Conservation (phyloP, 169 alveolate species). For the Blepharisma undulans region DNA sequence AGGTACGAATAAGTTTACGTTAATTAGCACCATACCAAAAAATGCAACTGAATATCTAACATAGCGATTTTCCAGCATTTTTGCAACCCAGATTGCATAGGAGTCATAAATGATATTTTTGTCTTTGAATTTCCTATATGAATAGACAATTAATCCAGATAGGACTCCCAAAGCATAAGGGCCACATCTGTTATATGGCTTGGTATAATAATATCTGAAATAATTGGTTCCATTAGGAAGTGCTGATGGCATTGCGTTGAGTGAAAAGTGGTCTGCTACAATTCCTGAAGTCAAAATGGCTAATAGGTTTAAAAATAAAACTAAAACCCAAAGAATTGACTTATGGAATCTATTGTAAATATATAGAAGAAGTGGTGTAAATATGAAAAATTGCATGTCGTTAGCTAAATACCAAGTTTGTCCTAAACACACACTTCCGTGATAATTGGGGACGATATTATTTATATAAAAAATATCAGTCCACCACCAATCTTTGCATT, state of each 20-base stretch:
- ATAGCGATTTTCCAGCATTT: neutral
- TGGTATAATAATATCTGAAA: neutral
- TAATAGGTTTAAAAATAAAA: neutral
- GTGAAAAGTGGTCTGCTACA: neutral
- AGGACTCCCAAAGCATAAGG: conserved; percentile 21
- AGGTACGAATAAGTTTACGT: neutral
- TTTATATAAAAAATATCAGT: conserved; percentile 48
- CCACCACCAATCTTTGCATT: conserved; percentile 70
- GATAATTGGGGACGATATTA: conserved; percentile 52
- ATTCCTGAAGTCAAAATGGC: neutral
- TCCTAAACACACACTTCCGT: conserved; percentile 40
- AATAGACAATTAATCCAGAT: neutral
- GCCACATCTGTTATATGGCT: conserved; percentile 15
- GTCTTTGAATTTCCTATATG: neutral
- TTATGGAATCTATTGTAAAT: conserved; percentile 21
- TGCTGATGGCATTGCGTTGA: neutral
- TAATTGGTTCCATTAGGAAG: neutral
- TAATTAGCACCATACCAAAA: neutral
- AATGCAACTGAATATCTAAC: neutral
- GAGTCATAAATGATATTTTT: neutral
- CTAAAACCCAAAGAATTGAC: neutral
- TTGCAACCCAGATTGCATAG: neutral
- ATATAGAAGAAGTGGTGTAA: conserved; percentile 36
- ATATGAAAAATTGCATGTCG: conserved; percentile 59
- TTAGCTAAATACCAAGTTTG: conserved; percentile 55